Conservation (phyloP, 2,329 filamentous ascomycete species). For the Dactylellina sp. region DNA sequence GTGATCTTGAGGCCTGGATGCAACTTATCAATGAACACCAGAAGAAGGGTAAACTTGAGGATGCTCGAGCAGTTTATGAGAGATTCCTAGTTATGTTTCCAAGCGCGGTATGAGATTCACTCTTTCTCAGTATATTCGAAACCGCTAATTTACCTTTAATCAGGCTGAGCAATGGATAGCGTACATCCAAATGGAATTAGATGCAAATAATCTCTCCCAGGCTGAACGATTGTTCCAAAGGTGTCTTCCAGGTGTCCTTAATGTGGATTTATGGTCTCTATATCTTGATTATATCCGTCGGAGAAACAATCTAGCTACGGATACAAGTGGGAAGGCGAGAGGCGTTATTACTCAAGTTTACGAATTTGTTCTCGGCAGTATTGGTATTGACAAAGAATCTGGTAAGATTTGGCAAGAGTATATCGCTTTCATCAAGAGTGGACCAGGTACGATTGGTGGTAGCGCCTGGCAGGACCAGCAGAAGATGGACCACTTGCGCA, state of each 20-base stretch:
- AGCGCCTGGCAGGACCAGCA: constrained; percentile 95
- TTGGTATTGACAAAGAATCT: constrained; percentile 91
- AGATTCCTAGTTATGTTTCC: constrained; percentile 90
- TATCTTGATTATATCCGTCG: constrained; percentile 97
- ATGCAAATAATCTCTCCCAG: constrained; percentile 81
- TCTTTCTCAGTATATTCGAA: not conserved
- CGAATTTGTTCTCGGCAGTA: constrained; percentile 87
- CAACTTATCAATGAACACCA: constrained; percentile 86
- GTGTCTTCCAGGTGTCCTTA: constrained; percentile 80
- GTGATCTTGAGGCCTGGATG: constrained; percentile 92
- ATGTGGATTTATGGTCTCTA: constrained; percentile 88
- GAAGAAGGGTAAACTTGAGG: constrained; percentile 82
- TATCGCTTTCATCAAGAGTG: constrained; percentile 89
- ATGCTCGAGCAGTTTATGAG: constrained; percentile 82
- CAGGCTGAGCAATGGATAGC: constrained; percentile 94
- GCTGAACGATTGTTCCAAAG: constrained; percentile 86
- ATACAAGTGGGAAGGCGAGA: constrained; percentile 80
- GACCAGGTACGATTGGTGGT: constrained; percentile 86
- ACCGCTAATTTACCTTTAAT: constrained; percentile 9
- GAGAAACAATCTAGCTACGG: constrained; percentile 85
- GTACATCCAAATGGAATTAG: constrained; percentile 89
- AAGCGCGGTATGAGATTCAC: constrained; percentile 77
- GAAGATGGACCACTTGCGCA: constrained; percentile 94
- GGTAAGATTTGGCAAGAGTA: constrained; percentile 94
- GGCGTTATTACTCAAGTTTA: constrained; percentile 86